Base-by-base conservation (phyloP, 371 early-diverging fungal genomes). In the Apophysomyces variabilis region DNA sequence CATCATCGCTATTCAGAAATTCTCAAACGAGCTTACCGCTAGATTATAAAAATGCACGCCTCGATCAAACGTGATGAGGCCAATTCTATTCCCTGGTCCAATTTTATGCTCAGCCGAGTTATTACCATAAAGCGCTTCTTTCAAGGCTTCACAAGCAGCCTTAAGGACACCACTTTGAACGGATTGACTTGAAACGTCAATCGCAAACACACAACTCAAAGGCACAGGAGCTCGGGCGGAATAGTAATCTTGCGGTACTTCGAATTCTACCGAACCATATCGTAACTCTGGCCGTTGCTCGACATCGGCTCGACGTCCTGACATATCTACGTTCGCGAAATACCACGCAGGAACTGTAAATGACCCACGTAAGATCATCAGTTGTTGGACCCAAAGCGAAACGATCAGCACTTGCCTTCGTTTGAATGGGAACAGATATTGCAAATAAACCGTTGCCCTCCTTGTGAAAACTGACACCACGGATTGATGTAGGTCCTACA, bases 401-500 rank as follows among this genome's bases (percentile, higher is more conserved):
- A 61, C 7, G 38, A 18, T 47, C 38, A 64, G 39, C 5, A 44
- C 43, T 75, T 72, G 86, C 92, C 88, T 69, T 92, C 91, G 70
- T 95, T 99, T 46, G 90, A 90, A 71, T 91, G 90, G 26, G 82
- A 69, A 74, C 99, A 99, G 64, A 98, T 79, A 71, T 96, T 98
- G 76, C 99, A 99, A 43, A 92, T 83, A 75, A 92, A 98, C 59
- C 86, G 85, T 21, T 93, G 84, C 9, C 99, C 99, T 4, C 98
- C 98, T 38, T 95, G 90, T 13, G 91, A 85, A 71, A 96, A 99
- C 13, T 78, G 76, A 71, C 95, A 91, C 80, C 87, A 90, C 1
- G 96, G 96, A 68, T 97, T 98, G 73, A 98, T 90, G 71, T 99
- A 99, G 6, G 94, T 94, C 60, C 93, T 89, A 85, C 99, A 99